These are phyloP conservation scores for Trichoderma koningiopsis DNA, from an alignment of 2,329 filamentous ascomycete genomes.

Conservation along the genomic window DNA sequence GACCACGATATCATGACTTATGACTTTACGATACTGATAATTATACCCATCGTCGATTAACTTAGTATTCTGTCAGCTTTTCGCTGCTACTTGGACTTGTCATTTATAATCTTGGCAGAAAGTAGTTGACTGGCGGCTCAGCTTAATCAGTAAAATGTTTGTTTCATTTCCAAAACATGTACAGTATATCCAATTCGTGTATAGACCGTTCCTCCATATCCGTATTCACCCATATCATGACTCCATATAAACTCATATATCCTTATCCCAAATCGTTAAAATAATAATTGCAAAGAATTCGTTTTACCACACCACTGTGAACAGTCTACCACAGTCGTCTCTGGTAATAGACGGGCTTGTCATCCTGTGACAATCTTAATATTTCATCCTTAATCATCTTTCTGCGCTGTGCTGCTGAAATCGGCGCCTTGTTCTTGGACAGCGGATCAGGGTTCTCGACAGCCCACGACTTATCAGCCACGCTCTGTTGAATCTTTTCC, in stretches of 20 bases:
- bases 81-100: neutral
- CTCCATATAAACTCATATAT: neutral
- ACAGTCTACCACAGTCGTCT: conserved; percentile 53
- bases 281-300: neutral
- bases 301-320: no score
- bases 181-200: neutral
- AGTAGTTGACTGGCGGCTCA: neutral
- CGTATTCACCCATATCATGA: neutral
- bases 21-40: neutral
- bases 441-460: conserved; percentile 42
- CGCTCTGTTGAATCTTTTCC: conserved; percentile 37
- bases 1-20: conserved; percentile 6
- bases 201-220: neutral
- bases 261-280: neutral
- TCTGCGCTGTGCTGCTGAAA: conserved; percentile 57
- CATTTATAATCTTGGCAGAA: neutral
- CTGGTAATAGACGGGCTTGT: conserved; percentile 55
- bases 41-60: neutral
- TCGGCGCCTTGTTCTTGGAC: conserved; percentile 47
- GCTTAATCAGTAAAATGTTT: neutral
- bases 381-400: conserved; percentile 62
- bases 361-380: conserved; percentile 47
- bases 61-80: neutral
- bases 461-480: conserved; percentile 39
- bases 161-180: neutral